Evolutionary conservation across 306 rosid genomes (phyloP).

Genomic region (peach (Prunus persica)): Prunus_persica_NCBIv2 NC_034009.1:12117001-12117500

Average conservation of each 20-base stretch:
- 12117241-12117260: background rate
- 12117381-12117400: too few species aligned
- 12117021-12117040: slow-evolving; percentile 83
- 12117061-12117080: slow-evolving; percentile 94
- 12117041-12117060: slow-evolving; percentile 93
- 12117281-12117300: too few species aligned
- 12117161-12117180: background rate
- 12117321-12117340: too few species aligned
- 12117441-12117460: slow-evolving; percentile 15
- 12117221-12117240: background rate
- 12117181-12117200: background rate
- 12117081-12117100: slow-evolving; percentile 92
- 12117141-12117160: slow-evolving; percentile 85
- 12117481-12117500: slow-evolving; percentile 92
- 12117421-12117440: background rate
- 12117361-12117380: too few species aligned
- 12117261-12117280: background rate
- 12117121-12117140: slow-evolving; percentile 90
- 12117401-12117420: too few species aligned
- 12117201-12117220: background rate
- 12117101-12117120: slow-evolving; percentile 98
- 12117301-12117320: too few species aligned
- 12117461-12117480: slow-evolving; percentile 93
- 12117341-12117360: too few species aligned
- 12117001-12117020: slow-evolving; percentile 64